Evolutionary conservation across 805 yeast genomes (phyloP).

Genomic region (Osmozyma mogii): DNA sequence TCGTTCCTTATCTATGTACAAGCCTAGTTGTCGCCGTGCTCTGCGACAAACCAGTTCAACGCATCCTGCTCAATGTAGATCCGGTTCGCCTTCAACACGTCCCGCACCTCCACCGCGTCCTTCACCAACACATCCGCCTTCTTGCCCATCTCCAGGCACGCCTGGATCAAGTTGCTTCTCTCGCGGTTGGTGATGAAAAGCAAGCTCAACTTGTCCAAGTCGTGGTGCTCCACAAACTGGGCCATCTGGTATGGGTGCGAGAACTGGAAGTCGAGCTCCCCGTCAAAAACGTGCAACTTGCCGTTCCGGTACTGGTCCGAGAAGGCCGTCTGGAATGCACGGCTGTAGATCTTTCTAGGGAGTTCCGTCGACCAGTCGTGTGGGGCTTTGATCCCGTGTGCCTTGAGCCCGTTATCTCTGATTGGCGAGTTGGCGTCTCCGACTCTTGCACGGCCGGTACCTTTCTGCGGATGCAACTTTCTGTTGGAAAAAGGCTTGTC

Average conservation of each 20-base stretch:
- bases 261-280: slow-evolving; percentile 34
- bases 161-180: slow-evolving; percentile 51
- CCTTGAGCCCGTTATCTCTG: slow-evolving; percentile 82
- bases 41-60: slow-evolving; percentile 47
- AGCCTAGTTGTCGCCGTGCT: slow-evolving; percentile 13
- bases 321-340: slow-evolving; percentile 76
- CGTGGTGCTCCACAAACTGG: slow-evolving; percentile 42
- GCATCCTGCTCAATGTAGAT: slow-evolving; percentile 68
- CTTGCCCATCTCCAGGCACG: slow-evolving; percentile 45
- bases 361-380: slow-evolving; percentile 78
- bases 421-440: slow-evolving; percentile 96
- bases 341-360: slow-evolving; percentile 63
- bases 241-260: slow-evolving; percentile 39
- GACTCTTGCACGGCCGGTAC: slow-evolving; percentile 88
- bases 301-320: slow-evolving; percentile 76
- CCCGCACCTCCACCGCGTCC: slow-evolving; percentile 78
- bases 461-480: slow-evolving; percentile 85
- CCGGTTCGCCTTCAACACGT: slow-evolving; percentile 70
- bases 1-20: slow-evolving; percentile 11
- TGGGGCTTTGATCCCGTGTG: slow-evolving; percentile 85
- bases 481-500: slow-evolving; percentile 79
- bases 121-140: slow-evolving; percentile 61
- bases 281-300: slow-evolving; percentile 63
- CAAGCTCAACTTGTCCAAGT: slow-evolving; percentile 44
- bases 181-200: slow-evolving; percentile 61